Evolutionary conservation across 768 basidiomycete species (phyloP).

Genomic region (Leccinum fibrillosum): DNA sequence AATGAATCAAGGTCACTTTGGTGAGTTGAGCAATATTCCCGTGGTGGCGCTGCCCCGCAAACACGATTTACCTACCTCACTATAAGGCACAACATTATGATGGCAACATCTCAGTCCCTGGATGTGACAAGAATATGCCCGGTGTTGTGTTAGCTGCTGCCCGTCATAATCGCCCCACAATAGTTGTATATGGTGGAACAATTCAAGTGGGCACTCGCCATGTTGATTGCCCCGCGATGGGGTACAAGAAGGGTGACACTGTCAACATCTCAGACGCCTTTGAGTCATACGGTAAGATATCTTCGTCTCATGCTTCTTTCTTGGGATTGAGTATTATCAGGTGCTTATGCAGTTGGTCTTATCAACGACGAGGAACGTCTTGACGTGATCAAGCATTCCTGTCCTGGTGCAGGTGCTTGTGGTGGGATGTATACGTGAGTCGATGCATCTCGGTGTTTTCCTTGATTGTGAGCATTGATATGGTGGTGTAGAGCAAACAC

Average conservation of each 20-base stretch:
- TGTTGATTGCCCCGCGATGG: constrained; percentile 79
- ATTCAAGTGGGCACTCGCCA: constrained; percentile 76
- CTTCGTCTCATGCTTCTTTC: neutral
- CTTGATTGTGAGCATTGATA: neutral
- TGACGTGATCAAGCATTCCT: constrained; percentile 83
- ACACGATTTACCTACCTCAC: neutral
- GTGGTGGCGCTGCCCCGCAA: neutral
- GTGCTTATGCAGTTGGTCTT: constrained; percentile 71
- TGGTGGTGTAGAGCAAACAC: constrained; percentile 63
- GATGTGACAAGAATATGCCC: constrained; percentile 94
- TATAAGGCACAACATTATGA: constrained; percentile 83
- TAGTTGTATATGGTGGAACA: constrained; percentile 85
- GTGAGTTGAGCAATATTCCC: constrained; percentile 29
- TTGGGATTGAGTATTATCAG: constrained; percentile 33
- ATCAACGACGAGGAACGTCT: constrained; percentile 79
- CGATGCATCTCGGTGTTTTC: neutral
- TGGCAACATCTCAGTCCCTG: constrained; percentile 81
- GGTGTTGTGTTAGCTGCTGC: constrained; percentile 84
- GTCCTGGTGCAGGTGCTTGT: constrained; percentile 81
- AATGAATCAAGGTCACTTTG: constrained; percentile 47
- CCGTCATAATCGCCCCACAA: constrained; percentile 83
- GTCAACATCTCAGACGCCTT: constrained; percentile 85
- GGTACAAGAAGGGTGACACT: constrained; percentile 71
- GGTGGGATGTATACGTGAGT: constrained; percentile 85
- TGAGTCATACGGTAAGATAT: constrained; percentile 67